Conservation (phyloP, 2,329 filamentous ascomycete genomes). For the Cladobotryum protrusum region DNA sequence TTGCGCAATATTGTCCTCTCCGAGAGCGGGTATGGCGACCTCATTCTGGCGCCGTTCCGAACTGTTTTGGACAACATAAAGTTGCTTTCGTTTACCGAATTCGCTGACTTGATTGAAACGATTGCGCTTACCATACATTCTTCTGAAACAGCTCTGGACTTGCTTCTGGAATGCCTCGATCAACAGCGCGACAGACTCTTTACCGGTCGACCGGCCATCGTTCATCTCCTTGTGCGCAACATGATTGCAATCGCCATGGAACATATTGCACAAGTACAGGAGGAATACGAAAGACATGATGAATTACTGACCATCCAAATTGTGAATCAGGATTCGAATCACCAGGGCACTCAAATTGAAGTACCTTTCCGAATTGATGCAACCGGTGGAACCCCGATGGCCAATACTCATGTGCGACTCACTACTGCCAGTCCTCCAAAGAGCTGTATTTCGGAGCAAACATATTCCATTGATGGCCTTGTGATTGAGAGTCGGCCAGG, state of each 20-base stretch:
- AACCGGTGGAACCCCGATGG: conserved; percentile 15
- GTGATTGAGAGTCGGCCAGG: conserved; percentile 25
- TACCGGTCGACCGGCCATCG: conserved; percentile 18
- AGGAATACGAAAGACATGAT: neutral
- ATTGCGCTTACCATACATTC: conserved; percentile 11
- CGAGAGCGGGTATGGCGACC: conserved; percentile 6
- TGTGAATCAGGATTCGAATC: neutral
- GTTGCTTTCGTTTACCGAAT: neutral
- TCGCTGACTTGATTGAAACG: conserved; percentile 11
- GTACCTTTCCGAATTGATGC: conserved; percentile 17
- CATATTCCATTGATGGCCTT: conserved; percentile 32
- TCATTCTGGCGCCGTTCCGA: conserved; percentile 10
- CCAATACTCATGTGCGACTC: conserved; percentile 30
- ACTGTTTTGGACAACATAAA: conserved; percentile 9
- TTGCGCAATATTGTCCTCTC: conserved; percentile 7
- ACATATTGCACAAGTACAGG: conserved; percentile 30
- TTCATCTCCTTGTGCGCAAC: conserved; percentile 26
- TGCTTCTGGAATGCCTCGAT: conserved; percentile 23
- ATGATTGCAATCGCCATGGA: conserved; percentile 33
- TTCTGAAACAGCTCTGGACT: conserved; percentile 11
- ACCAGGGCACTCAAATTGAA: neutral
- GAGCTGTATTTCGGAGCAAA: conserved; percentile 22
- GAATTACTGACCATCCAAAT: conserved; percentile 5
- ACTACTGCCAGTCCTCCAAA: conserved; percentile 25
- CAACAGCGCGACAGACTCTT: conserved; percentile 23